phyloP scores from a whole-genome alignment of 768 basidiomycete genomes.

The Pisolithus marmoratus region DNA sequence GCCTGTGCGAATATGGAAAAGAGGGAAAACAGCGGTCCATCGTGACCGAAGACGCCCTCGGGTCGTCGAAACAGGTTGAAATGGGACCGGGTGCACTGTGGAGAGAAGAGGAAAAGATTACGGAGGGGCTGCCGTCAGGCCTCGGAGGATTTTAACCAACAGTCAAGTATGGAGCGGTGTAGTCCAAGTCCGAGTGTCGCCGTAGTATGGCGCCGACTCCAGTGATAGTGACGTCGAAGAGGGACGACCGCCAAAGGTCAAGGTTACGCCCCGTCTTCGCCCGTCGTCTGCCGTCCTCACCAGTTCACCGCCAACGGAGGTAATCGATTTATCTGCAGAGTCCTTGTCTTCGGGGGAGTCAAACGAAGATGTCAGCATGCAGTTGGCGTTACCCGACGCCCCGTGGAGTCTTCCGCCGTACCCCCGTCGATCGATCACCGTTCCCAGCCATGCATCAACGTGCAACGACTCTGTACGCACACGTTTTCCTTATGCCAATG shows the following conservation, averaged over 20 bases:
- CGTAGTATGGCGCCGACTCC: slow-evolving; percentile 20
- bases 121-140: slow-evolving; percentile 26
- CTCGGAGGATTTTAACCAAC: slow-evolving; percentile 12
- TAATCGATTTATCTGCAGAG: slow-evolving; percentile 41
- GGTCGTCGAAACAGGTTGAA: slow-evolving; percentile 40
- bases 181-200: slow-evolving; percentile 20
- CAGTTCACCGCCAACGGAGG: slow-evolving; percentile 15
- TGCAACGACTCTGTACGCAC: slow-evolving; percentile 30
- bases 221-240: slow-evolving; percentile 27
- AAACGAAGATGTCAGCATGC: slow-evolving; percentile 16
- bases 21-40: slow-evolving; percentile 32
- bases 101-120: slow-evolving; percentile 41
- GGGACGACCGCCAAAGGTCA: slow-evolving; percentile 53
- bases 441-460: slow-evolving; percentile 50
- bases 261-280: slow-evolving; percentile 62
- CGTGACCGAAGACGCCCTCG: slow-evolving; percentile 25
- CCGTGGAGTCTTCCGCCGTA: slow-evolving; percentile 51
- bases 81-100: slow-evolving; percentile 33
- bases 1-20: slow-evolving; percentile 61
- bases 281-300: slow-evolving; percentile 25
- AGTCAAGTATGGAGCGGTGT: slow-evolving; percentile 8
- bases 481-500: slow-evolving; percentile 22
- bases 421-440: slow-evolving; percentile 52
- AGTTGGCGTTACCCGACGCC: slow-evolving; percentile 24
- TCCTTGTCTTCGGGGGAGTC: slow-evolving; percentile 35